Evolutionary conservation across 805 yeast genomes (phyloP).

Genomic region (Ogataea trehaloabstinens): DNA sequence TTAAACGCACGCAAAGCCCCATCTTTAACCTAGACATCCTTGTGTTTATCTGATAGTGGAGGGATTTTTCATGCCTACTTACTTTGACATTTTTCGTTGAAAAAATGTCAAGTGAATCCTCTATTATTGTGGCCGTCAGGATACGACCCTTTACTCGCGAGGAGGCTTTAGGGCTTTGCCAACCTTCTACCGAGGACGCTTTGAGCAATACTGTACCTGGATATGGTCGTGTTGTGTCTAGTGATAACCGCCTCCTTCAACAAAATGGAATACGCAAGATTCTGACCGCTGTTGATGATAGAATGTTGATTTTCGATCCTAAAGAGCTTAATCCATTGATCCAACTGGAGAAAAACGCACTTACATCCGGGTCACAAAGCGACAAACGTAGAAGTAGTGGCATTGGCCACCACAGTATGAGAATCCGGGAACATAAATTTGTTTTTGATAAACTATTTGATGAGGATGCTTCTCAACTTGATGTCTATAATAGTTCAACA

Average conservation of each 20-base stretch:
- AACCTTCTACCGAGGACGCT: conserved; percentile 29
- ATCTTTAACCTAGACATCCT: no score
- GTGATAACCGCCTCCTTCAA: conserved; percentile 11
- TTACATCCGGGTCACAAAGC: conserved; percentile 8
- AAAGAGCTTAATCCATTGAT: conserved; percentile 63
- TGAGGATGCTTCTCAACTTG: conserved; percentile 58
- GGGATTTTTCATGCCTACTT: no score
- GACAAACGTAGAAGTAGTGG: conserved; percentile 15
- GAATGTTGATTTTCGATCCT: conserved; percentile 86
- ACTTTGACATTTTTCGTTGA: background rate
- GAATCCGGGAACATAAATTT: conserved; percentile 72
- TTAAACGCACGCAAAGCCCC: no score
- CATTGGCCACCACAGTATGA: conserved; percentile 33
- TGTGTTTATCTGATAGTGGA: no score
- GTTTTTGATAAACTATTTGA: conserved; percentile 82
- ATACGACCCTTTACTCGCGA: conserved; percentile 75
- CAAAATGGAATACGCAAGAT: conserved; percentile 59
- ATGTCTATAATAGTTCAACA: conserved; percentile 66
- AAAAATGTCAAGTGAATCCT: conserved; percentile 38
- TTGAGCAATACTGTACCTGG: conserved; percentile 4
- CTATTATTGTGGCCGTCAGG: conserved; percentile 74
- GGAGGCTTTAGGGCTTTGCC: conserved; percentile 38
- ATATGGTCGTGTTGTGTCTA: conserved; percentile 32
- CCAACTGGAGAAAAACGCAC: conserved; percentile 41
- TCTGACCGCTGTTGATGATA: conserved; percentile 77